Evolutionary conservation across 2,329 filamentous ascomycete species (phyloP), one percentile per base, ranked within the genome.

Genomic region (Penicillium sclerotigenum): DNA sequence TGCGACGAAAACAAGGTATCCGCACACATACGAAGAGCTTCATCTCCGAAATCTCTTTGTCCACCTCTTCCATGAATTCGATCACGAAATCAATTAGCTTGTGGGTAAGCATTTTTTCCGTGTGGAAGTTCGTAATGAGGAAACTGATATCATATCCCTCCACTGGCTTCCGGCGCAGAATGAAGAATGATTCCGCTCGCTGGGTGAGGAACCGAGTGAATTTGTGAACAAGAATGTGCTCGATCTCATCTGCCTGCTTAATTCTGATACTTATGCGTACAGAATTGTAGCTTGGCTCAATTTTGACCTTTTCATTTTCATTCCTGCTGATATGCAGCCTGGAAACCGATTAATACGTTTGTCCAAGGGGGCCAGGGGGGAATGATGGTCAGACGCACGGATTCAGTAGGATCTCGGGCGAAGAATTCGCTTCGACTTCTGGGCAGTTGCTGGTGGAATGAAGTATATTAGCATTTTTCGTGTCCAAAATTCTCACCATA

Each of bases 1-100:
- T 42, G n/a, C 3, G 10, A 50, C n/a, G 37, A 16, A 41, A 22
- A 26, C 5, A 4, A 33, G 11, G 13, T 8, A 34, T 42, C 6
- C 10, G 9, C n/a, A 41, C 31, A 58, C 90, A 66, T 83, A 97
- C 93, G 77, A 99, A 99, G 69, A 99, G 88, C 83, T 99, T 99
- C 94, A 99, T 97, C 79, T 99, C 95, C 3, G 94, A 97, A 58
- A 99, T 99, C 77, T 99, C 94, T 82, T 99, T 99, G 76, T 99
- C 95, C 5, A 99, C 95, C 75, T 99, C 94, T 76, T 99, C 93
- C 93, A 99, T 97, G 71, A 99, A 99, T 71, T 97, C 88, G 64
- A 99, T 97, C 66, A 99, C 96, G 71, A 99, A 99, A 75, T 99
- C 94, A 33, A 99, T 95, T 66, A 99, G 82, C 81, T 99, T 97